Evolutionary conservation across 208 protist genomes (phyloP).

Genomic region (Acanthamoeba triangularis): DNA sequence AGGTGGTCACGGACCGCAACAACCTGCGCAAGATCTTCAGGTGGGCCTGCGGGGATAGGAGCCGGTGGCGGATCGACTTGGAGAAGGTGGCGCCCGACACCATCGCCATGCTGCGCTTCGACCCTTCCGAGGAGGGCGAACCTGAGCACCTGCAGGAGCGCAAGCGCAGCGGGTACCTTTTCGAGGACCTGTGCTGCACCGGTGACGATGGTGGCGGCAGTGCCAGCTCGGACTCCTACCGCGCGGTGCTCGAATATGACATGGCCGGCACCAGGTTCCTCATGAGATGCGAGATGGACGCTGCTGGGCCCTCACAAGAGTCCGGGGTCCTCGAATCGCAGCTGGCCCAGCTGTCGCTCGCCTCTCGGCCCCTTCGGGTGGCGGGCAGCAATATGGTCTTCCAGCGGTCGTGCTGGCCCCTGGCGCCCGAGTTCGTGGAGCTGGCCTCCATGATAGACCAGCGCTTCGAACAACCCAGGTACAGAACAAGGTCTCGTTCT

Average conservation of each 20-base stretch:
- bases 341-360: not conserved
- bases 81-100: not conserved
- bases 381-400: not conserved
- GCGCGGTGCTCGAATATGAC: not conserved
- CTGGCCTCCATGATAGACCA: not conserved
- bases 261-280: not conserved
- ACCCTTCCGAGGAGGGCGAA: not conserved
- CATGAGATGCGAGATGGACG: not conserved
- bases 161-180: not conserved
- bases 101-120: not conserved
- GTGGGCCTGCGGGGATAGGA: not conserved
- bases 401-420: not conserved
- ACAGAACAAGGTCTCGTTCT: not conserved
- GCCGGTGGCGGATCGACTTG: not conserved
- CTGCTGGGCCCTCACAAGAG: not conserved
- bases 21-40: constrained; percentile 7
- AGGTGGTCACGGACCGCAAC: not conserved
- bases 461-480: not conserved
- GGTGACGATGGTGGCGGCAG: not conserved
- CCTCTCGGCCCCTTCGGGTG: not conserved
- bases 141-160: not conserved
- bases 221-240: not conserved
- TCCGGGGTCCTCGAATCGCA: not conserved
- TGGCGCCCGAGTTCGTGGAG: not conserved
- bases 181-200: not conserved